A percentile compares a stretch with the other conserved stretches of the same genome.
These are phyloP conservation scores for Phytophthora pluvialis DNA, from an alignment of 352 stramenopile species.

Conservation along the genomic window DNA sequence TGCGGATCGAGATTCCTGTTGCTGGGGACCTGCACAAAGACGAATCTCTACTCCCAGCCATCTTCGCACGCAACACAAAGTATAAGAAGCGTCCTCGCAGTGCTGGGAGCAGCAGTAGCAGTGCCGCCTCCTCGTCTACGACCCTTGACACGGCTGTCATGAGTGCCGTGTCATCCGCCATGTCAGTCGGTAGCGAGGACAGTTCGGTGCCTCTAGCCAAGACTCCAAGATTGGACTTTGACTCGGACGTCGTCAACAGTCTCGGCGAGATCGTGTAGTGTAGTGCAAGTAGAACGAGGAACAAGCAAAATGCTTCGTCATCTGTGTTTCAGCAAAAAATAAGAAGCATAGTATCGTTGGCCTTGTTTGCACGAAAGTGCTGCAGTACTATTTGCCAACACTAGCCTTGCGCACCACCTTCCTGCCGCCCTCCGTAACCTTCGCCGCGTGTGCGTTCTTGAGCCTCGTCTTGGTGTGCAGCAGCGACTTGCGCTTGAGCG, in stretches of 20 bases:
- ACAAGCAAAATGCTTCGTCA: not conserved
- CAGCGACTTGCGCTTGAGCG: slow-evolving; percentile 76
- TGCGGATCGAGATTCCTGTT: slow-evolving; percentile 80
- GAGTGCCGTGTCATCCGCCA: slow-evolving; percentile 17
- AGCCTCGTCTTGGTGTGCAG: slow-evolving; percentile 58
- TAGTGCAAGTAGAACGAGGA: not conserved
- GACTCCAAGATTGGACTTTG: slow-evolving; percentile 63
- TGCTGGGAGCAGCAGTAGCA: slow-evolving; percentile 18
- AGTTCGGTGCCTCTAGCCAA: slow-evolving; percentile 42
- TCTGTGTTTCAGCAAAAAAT: slow-evolving; percentile 3
- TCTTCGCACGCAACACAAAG: slow-evolving; percentile 55
- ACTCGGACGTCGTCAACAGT: slow-evolving; percentile 61
- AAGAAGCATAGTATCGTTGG: not conserved
- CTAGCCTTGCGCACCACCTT: slow-evolving; percentile 70
- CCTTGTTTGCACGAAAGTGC: not conserved
- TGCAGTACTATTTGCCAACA: slow-evolving; percentile 40
- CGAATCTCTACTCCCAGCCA: slow-evolving; percentile 58
- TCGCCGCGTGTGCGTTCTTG: slow-evolving; percentile 47
- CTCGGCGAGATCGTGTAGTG: slow-evolving; percentile 65
- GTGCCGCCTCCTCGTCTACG: slow-evolving; percentile 4
- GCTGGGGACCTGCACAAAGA: slow-evolving; percentile 79
- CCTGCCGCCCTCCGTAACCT: slow-evolving; percentile 42
- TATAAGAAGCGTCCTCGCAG: slow-evolving; percentile 65
- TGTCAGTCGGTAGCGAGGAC: slow-evolving; percentile 21
- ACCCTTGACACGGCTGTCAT: slow-evolving; percentile 4